These are phyloP conservation scores for Penicillium aurantiogriseum DNA, from an alignment of 2,329 filamentous ascomycete genomes.

Conservation along the genomic window DNA sequence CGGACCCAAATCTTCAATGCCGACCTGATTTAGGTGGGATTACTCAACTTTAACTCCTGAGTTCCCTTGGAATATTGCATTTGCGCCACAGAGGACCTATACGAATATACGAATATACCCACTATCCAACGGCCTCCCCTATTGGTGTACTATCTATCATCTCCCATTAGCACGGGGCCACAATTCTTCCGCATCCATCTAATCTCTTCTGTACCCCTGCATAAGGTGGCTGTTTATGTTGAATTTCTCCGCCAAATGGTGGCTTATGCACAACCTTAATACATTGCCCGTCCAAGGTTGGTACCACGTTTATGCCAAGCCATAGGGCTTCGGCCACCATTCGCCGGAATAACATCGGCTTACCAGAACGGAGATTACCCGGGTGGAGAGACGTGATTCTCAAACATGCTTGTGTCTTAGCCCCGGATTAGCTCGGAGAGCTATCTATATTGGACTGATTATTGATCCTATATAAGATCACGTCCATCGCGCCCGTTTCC, in stretches of 20 bases:
- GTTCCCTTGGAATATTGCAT: too few relatives aligned
- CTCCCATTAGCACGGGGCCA: too few relatives aligned
- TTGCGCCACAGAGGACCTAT: background rate
- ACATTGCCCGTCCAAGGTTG: background rate
- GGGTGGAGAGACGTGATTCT: background rate
- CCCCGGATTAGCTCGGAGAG: background rate
- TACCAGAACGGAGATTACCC: slow-evolving; percentile 3
- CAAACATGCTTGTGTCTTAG: background rate
- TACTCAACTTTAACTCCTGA: slow-evolving; percentile 8
- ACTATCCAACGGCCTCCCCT: background rate
- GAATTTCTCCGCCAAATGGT: slow-evolving; percentile 10
- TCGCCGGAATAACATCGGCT: background rate
- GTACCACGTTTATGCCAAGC: background rate
- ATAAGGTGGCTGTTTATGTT: background rate
- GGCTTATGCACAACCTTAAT: background rate
- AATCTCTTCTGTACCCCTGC: background rate
- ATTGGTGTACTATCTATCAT: background rate
- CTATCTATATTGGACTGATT: background rate
- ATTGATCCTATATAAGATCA: slow-evolving; percentile 2
- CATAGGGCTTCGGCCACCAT: background rate
- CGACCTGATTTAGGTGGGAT: background rate
- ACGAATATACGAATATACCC: background rate
- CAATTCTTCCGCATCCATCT: background rate
- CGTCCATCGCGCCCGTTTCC: background rate
- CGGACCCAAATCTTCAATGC: slow-evolving; percentile 6